phyloP scores from a whole-genome alignment of 2,329 filamentous ascomycete species.

The Ceratocystis smalleyi region DNA sequence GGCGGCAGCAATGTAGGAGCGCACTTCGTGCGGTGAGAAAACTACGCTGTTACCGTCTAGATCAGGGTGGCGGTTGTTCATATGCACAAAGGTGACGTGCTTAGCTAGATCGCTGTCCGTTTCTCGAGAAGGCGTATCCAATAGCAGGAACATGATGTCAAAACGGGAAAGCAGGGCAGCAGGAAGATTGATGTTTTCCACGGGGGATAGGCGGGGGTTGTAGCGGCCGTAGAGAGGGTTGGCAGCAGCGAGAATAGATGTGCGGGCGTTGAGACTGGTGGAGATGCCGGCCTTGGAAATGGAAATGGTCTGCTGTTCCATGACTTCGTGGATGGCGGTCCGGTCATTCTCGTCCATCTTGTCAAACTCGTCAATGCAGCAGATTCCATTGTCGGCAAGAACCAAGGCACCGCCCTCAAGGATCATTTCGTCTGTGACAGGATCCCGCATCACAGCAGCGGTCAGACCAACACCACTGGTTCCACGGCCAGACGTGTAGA shows the following conservation, averaged over 20 bases:
- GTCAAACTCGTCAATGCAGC: slow-evolving; percentile 77
- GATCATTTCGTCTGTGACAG: slow-evolving; percentile 72
- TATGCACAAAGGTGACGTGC: slow-evolving; percentile 93
- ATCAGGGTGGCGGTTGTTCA: slow-evolving; percentile 87
- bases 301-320: slow-evolving; percentile 77
- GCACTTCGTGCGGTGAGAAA: slow-evolving; percentile 83
- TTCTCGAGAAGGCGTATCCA: slow-evolving; percentile 84
- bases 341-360: slow-evolving; percentile 78
- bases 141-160: slow-evolving; percentile 88
- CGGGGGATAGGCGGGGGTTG: slow-evolving; percentile 90
- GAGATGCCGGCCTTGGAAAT: slow-evolving; percentile 61
- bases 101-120: slow-evolving; percentile 83
- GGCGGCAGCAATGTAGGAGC: slow-evolving; percentile 88
- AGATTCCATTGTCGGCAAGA: slow-evolving; percentile 68
- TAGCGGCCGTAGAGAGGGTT: slow-evolving; percentile 97
- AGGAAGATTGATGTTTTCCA: slow-evolving; percentile 99
- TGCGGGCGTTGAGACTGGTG: slow-evolving; percentile 80
- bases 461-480: slow-evolving; percentile 71
- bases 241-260: slow-evolving; percentile 86
- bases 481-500: slow-evolving; percentile 68
- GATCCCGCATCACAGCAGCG: slow-evolving; percentile 69
- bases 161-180: slow-evolving; percentile 93
- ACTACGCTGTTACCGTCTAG: slow-evolving; percentile 38
- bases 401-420: slow-evolving; percentile 68
- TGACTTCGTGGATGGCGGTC: slow-evolving; percentile 73